phyloP scores from a whole-genome alignment of 2,329 filamentous ascomycete species.

The Mycosphaerelloides madeirae region DNA sequence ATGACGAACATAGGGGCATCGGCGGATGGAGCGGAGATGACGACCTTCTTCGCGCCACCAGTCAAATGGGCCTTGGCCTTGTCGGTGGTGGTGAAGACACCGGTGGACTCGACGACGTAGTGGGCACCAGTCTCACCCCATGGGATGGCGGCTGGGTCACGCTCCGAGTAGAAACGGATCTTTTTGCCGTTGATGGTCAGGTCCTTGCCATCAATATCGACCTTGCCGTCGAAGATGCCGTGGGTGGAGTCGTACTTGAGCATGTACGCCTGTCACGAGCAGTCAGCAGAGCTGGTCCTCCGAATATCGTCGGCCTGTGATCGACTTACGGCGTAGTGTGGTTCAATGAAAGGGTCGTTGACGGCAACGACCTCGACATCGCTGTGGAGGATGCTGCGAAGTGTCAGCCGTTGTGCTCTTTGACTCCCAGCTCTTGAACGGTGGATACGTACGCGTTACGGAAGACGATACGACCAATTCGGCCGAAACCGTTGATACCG shows the following conservation, averaged over 20 bases:
- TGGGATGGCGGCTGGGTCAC: slow-evolving; percentile 82
- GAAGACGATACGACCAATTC: slow-evolving; percentile 98
- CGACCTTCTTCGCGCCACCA: slow-evolving; percentile 94
- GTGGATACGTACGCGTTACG: slow-evolving; percentile 74
- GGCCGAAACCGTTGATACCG: slow-evolving; percentile 99
- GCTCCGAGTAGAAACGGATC: slow-evolving; percentile 91
- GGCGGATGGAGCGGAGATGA: slow-evolving; percentile 79
- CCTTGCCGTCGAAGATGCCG: slow-evolving; percentile 90
- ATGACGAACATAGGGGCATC: slow-evolving; percentile 99
- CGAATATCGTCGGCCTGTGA: not conserved
- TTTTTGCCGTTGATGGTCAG: slow-evolving; percentile 91
- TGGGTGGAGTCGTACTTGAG: slow-evolving; percentile 99
- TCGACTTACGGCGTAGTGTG: slow-evolving; percentile 85
- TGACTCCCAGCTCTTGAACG: slow-evolving; percentile 7
- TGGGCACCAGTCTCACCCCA: slow-evolving; percentile 82
- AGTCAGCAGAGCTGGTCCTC: slow-evolving; percentile 15
- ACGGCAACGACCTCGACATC: slow-evolving; percentile 92
- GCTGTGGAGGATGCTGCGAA: slow-evolving; percentile 67
- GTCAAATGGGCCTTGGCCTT: slow-evolving; percentile 93
- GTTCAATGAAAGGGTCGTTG: slow-evolving; percentile 99
- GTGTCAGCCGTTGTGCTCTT: slow-evolving; percentile 13
- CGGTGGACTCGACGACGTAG: slow-evolving; percentile 96
- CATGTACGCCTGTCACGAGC: slow-evolving; percentile 77
- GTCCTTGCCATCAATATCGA: slow-evolving; percentile 66
- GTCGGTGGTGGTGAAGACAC: slow-evolving; percentile 98